Evolutionary conservation across 2,329 filamentous ascomycete species (phyloP).

Genomic region (Ophiostoma ulmi): DNA sequence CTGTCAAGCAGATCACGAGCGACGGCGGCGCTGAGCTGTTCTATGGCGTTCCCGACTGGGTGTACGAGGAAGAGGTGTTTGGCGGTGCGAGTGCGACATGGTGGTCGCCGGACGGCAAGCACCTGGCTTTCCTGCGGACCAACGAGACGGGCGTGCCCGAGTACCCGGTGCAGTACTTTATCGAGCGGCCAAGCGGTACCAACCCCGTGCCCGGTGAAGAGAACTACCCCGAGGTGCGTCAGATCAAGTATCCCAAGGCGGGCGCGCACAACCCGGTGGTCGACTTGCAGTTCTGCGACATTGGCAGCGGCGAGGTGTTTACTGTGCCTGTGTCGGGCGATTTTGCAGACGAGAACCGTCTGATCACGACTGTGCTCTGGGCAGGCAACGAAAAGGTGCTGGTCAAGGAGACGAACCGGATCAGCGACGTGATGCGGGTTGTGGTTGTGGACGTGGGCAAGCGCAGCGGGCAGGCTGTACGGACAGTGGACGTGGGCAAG

Average conservation of each 20-base stretch:
- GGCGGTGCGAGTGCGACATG: conserved; percentile 76
- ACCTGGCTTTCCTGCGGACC: conserved; percentile 84
- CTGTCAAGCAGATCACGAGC: conserved; percentile 66
- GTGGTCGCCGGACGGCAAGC: conserved; percentile 90
- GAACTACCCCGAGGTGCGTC: conserved; percentile 79
- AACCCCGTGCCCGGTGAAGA: conserved; percentile 66
- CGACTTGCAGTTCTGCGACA: conserved; percentile 81
- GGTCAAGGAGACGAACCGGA: conserved; percentile 87
- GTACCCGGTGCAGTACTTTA: conserved; percentile 89
- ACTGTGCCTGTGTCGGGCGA: conserved; percentile 70
- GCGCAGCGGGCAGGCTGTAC: conserved; percentile 70
- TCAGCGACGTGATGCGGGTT: conserved; percentile 85
- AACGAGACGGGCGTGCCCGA: conserved; percentile 90
- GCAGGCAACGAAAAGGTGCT: conserved; percentile 71
- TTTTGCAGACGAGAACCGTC: conserved; percentile 73
- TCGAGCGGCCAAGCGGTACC: conserved; percentile 76
- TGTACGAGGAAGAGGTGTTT: conserved; percentile 85
- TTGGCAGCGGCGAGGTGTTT: conserved; percentile 71
- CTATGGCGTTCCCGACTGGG: conserved; percentile 96
- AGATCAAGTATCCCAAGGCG: conserved; percentile 97
- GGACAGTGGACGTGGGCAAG: conserved; percentile 70
- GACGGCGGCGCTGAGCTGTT: conserved; percentile 88
- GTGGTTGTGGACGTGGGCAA: conserved; percentile 73
- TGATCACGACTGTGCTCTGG: conserved; percentile 94
- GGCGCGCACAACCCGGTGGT: conserved; percentile 91